phyloP scores from a whole-genome alignment of 2,329 filamentous ascomycete species.

The Cytospora leucostoma region DNA sequence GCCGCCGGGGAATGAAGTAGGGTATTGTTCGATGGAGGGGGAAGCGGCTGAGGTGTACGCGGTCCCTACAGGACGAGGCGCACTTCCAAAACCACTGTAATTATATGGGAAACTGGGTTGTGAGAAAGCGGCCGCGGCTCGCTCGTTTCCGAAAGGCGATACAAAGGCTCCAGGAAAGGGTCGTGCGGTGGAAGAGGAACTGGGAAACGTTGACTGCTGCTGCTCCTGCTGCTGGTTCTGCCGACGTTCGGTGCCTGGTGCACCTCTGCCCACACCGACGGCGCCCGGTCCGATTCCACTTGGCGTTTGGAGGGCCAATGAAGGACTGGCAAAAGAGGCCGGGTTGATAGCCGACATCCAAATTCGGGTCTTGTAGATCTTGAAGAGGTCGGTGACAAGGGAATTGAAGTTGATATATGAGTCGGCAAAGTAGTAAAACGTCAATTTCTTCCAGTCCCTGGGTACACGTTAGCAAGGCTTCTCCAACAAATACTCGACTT shows the following conservation, averaged over 20 bases:
- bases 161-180: constrained; percentile 47
- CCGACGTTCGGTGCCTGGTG: constrained; percentile 51
- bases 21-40: constrained; percentile 46
- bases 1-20: constrained; percentile 42
- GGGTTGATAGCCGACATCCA: constrained; percentile 99
- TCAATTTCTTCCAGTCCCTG: constrained; percentile 98
- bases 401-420: constrained; percentile 99
- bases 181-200: constrained; percentile 41
- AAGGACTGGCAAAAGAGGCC: constrained; percentile 85
- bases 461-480: constrained; percentile 15
- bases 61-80: constrained; percentile 40
- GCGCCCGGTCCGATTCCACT: constrained; percentile 67
- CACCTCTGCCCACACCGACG: constrained; percentile 57
- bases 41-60: constrained; percentile 44
- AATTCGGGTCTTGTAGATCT: constrained; percentile 98
- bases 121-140: constrained; percentile 44
- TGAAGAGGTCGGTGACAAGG: constrained; percentile 95
- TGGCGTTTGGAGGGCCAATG: constrained; percentile 69
- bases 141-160: constrained; percentile 46
- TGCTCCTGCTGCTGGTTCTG: constrained; percentile 46
- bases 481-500: not conserved
- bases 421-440: constrained; percentile 98
- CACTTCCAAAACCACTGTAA: constrained; percentile 47
- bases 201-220: constrained; percentile 43
- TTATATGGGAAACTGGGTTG: constrained; percentile 44